Evolutionary conservation across 1,284 basidiomycete genomes (phyloP).

Genomic region (Xerocomus nothofagi): DNA sequence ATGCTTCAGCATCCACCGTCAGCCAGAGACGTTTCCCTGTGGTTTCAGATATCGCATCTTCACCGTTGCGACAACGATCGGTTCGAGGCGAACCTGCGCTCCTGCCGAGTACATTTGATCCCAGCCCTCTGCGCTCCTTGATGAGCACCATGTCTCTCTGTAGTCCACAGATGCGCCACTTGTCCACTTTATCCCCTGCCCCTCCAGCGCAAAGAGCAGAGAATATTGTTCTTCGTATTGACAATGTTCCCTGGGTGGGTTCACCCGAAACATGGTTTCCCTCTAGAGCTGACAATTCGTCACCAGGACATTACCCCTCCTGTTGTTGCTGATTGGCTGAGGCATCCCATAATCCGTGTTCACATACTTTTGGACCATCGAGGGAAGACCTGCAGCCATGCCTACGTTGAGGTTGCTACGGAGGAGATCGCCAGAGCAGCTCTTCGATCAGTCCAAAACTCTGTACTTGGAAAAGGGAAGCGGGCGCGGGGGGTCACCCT

Average conservation of each 20-base stretch:
- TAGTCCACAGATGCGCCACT: slow-evolving; percentile 12
- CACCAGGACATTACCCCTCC: slow-evolving; percentile 76
- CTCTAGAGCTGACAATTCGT: slow-evolving; percentile 10
- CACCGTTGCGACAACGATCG: slow-evolving; percentile 28
- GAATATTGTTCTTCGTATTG: slow-evolving; percentile 69
- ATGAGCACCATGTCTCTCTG: slow-evolving; percentile 24
- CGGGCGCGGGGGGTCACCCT: slow-evolving; percentile 78
- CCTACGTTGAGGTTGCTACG: slow-evolving; percentile 68
- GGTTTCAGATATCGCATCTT: slow-evolving; percentile 16
- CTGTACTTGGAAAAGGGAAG: slow-evolving; percentile 72
- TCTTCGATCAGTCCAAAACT: slow-evolving; percentile 59
- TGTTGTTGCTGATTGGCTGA: slow-evolving; percentile 65
- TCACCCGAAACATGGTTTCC: slow-evolving; percentile 5
- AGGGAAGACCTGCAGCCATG: slow-evolving; percentile 79
- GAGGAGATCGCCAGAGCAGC: slow-evolving; percentile 62
- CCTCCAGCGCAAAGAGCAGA: slow-evolving; percentile 34
- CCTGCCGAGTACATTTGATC: slow-evolving; percentile 28
- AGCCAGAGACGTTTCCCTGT: slow-evolving; percentile 13
- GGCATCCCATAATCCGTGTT: slow-evolving; percentile 62
- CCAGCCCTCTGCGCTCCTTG: slow-evolving; percentile 27
- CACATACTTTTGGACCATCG: slow-evolving; percentile 76
- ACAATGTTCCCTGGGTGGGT: slow-evolving; percentile 82
- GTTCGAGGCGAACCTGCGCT: slow-evolving; percentile 19
- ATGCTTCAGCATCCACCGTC: slow-evolving; percentile 16
- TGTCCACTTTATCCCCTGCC: slow-evolving; percentile 12